Evolutionary conservation across 805 yeast genomes (phyloP).

Genomic region (Metschnikowia bowlesiae): DNA sequence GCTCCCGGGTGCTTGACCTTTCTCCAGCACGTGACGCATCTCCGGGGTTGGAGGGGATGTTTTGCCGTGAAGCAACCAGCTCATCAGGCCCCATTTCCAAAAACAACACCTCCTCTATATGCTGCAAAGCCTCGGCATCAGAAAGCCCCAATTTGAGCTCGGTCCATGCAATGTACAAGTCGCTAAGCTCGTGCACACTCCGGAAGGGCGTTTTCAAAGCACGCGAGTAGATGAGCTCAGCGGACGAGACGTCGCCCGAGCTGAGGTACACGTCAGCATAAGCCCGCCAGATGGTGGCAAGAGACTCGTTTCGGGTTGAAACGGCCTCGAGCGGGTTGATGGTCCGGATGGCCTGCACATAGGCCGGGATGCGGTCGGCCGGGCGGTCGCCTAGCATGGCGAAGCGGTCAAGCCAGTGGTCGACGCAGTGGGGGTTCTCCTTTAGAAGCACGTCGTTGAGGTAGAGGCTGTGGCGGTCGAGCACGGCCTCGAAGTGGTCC

Average conservation of each 20-base stretch:
- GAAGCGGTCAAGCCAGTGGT: conserved; percentile 66
- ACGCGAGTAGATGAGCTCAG: conserved; percentile 57
- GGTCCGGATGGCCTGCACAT: conserved; percentile 58
- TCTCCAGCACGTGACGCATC: too few species aligned
- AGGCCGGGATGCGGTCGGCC: conserved; percentile 43
- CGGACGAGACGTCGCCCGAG: conserved; percentile 51
- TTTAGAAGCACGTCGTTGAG: conserved; percentile 65
- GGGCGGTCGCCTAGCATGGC: conserved; percentile 34
- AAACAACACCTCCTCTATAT: conserved; percentile 31
- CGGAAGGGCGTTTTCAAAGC: conserved; percentile 69
- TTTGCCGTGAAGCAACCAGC: too few species aligned
- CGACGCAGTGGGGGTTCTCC: conserved; percentile 56
- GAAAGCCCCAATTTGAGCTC: conserved; percentile 54
- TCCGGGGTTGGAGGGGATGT: too few species aligned
- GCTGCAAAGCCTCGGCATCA: conserved; percentile 35
- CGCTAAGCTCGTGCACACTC: conserved; percentile 58
- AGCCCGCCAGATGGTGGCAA: conserved; percentile 63
- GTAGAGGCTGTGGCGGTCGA: conserved; percentile 15
- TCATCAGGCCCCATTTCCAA: not conserved
- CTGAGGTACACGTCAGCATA: conserved; percentile 65
- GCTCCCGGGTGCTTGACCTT: too few species aligned
- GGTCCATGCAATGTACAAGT: conserved; percentile 72
- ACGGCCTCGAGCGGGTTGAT: conserved; percentile 54
- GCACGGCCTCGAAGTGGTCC: conserved; percentile 26
- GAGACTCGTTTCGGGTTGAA: conserved; percentile 21